Base-by-base conservation (phyloP, 78 protist species). In the Dictyostelium purpureum region DNA sequence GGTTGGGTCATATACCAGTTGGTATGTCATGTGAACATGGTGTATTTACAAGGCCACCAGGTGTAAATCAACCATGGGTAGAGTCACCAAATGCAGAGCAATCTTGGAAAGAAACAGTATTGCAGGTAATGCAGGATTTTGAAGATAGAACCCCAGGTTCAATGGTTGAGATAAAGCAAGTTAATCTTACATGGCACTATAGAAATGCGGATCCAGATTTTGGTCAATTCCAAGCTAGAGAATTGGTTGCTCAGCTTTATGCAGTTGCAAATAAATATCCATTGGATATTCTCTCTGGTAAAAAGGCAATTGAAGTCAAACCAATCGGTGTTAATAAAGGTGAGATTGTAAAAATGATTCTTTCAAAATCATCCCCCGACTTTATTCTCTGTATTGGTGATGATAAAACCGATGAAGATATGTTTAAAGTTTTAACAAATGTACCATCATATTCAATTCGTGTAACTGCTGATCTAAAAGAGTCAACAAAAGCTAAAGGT, bases 71-170 rank as follows among this genome's bases (percentile, higher is more conserved):
- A 33, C 45, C 51, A 77, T 90, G 90, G 95, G 42, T 33, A 28
- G 94, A 88, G 18, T 77, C 19, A 21, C 51, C 56, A 37, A 51
- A 70, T 45, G 24, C 59, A 4, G 94, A 88, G 1, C 28, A 40
- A 18, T 54, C 73, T 28, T 88, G 96, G 97, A 83, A 93, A 31
- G 77, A 75, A 7, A 88, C 82, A 4, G 82, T 95, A 31, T 2
- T 59, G 38, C 38, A 31, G 1, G 45, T 95, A 19, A 76, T 95
- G 75, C 77, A 77, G 37, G 82, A 89, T 49, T 87, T 78, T 73
- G 78, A 78, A 57, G 95, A 92, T 69, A 35, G 97, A 24, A 95
- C 97, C 5, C 97, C 97, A 0, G 97, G 97, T 5, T 94, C 94
- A 18, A 66, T 87, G 52, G 65, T 79, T 19, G 97, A 95, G 37